Evolutionary conservation across 2,329 filamentous ascomycete species (phyloP), one percentile per base, ranked within the genome.

Genomic region (Botrytis porri): DNA sequence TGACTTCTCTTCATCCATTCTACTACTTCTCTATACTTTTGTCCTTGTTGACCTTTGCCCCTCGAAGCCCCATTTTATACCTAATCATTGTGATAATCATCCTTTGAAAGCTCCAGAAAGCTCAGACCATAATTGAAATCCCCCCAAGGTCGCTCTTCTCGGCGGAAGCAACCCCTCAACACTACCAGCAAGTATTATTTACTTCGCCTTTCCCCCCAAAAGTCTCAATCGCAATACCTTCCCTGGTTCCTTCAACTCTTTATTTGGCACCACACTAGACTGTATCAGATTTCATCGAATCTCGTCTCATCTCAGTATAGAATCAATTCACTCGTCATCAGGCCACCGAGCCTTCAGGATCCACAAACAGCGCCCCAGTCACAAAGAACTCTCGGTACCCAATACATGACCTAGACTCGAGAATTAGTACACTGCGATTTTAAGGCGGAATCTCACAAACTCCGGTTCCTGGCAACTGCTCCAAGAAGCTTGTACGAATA

Each of bases 401-500:
- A 48, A 39, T 59, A 54, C 43, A 59, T 29, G 39, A 29, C 65
- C 48, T 16, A 51, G 16, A 64, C 18, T 29, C n/a, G n/a, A 32
- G 18, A 25, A 43, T 64, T n/a, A 63, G n/a, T 61, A 35, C 22
- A 39, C 32, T 60, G 51, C 48, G n/a, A 39, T 22, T 37, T n/a
- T n/a, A n/a, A 39, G 37, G 69, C 57, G 32, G 57, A 20, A 59
- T 18, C 32, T 64, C 59, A 64, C 37, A 35, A 65, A 64, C 39
- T 39, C 45, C 32, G 60, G 29, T 57, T 29, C 45, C 70, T 63
- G 48, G 29, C 70, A 37, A 66, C 35, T 54, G 39, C 39, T 32
- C 39, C 51, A 12, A 39, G 64, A 39, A 45, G 41, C 39, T 29
- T 48, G 39, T 72, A 72, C 70, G 62, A 72, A 67, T 72, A 72